Evolutionary conservation across 352 stramenopile genomes (phyloP), one percentile per base, ranked within the genome.

Genomic region (Elongisporangium undulatum): DNA sequence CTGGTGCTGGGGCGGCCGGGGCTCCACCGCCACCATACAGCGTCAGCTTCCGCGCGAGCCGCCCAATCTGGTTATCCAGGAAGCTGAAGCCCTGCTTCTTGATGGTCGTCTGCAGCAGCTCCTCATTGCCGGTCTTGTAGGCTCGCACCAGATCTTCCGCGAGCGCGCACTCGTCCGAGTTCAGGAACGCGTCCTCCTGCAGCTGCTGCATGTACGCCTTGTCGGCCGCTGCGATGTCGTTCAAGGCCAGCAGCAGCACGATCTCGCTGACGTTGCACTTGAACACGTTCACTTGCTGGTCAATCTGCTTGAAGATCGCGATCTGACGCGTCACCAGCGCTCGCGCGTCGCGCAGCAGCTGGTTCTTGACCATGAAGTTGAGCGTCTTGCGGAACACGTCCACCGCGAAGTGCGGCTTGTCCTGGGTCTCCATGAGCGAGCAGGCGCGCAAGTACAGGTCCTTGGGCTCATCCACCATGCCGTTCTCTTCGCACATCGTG

Each of bases 351-450:
- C 59, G 56, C 54, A 81, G 85, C 13, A 75, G 66, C 12, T 55
- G 72, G 23, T 66, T 64, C 56, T 91, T 90, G 24, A 86, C 75
- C 24, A 92, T 53, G 53, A 89, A 94, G n/a, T 61, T 75, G 54
- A 90, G 60, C 54, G 82, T 85, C 71, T 94, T 94, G 52, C 80
- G 76, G 63, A 94, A 89, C 59, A 79, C 75, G 26, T 94, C 85
- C 17, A 94, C 75, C 0, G 85, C 85, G 53, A 94, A 91, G 65
- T 94, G 85, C 17, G 85, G 85, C 60, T 92, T 94, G 59, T 82
- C 79, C 67, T 94, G 85, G 4, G 85, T 72, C 49, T 94, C 85
- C 56, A 92, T 66, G 49, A 94, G 70, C 52, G 82, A 79, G 66
- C 85, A 94, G 6, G 85, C 85, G 19, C 69, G 69, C 63, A 74